Percentiles rank a stretch among this genome's conserved stretches.
Evolutionary conservation across 164 flowering plant species (phyloP).

Genomic region (Vitis vinifera): ASM3070453v1 NC_081821.1:12901001-12901500

Average conservation of each 20-base stretch:
- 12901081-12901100: constrained; percentile 11
- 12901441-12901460: no score
- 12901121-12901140: constrained; percentile 3
- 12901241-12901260: constrained; percentile 85
- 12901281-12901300: constrained; percentile 68
- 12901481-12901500: no score
- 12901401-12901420: no score
- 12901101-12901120: neutral
- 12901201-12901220: constrained; percentile 88
- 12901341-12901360: no score
- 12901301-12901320: neutral
- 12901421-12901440: no score
- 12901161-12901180: constrained; percentile 96
- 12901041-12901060: constrained; percentile 70
- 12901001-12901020: constrained; percentile 10
- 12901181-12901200: constrained; percentile 95
- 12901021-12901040: constrained; percentile 84
- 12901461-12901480: no score
- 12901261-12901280: constrained; percentile 92
- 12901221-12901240: constrained; percentile 86
- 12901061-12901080: constrained; percentile 94
- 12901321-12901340: neutral
- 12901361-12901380: no score
- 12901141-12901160: constrained; percentile 41
- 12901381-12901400: no score